phyloP scores from a whole-genome alignment of 2,329 filamentous ascomycete species.

The Rutstroemia sp. region DNA sequence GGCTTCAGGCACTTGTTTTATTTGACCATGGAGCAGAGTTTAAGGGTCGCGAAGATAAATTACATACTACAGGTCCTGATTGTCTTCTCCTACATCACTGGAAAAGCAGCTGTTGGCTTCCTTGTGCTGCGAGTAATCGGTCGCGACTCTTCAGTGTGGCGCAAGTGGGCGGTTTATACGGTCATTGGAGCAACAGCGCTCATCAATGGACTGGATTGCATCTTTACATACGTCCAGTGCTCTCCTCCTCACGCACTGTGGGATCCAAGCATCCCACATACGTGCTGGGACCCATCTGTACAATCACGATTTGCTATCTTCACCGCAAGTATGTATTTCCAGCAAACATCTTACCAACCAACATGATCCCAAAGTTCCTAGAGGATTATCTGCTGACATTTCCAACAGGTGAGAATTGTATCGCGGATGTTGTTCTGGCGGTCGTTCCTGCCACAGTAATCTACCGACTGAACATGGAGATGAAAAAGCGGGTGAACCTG shows the following conservation, averaged over 20 bases:
- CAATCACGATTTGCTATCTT: conserved; percentile 3
- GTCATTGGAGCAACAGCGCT: not conserved
- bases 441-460: conserved; percentile 5
- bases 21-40: not conserved
- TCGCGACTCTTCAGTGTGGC: not conserved
- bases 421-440: conserved; percentile 6
- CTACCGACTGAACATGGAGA: conserved; percentile 2
- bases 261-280: not conserved
- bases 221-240: conserved; percentile 5
- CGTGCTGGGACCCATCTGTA: conserved; percentile 1
- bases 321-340: conserved; percentile 1
- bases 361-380: too few relatives aligned
- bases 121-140: conserved; percentile 8
- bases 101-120: conserved; percentile 4
- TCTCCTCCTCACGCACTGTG: conserved; percentile 1
- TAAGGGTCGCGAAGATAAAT: not conserved
- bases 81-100: not conserved
- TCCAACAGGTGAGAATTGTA: conserved; percentile 1
- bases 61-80: not conserved
- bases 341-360: too few relatives aligned
- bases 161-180: conserved; percentile 3
- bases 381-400: not conserved
- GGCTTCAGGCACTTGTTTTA: conserved; percentile 8
- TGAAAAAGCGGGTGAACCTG: conserved; percentile 7
- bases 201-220: not conserved